phyloP scores from a whole-genome alignment of 352 stramenopile species.

The Phytophthora pseudosyringae region DNA sequence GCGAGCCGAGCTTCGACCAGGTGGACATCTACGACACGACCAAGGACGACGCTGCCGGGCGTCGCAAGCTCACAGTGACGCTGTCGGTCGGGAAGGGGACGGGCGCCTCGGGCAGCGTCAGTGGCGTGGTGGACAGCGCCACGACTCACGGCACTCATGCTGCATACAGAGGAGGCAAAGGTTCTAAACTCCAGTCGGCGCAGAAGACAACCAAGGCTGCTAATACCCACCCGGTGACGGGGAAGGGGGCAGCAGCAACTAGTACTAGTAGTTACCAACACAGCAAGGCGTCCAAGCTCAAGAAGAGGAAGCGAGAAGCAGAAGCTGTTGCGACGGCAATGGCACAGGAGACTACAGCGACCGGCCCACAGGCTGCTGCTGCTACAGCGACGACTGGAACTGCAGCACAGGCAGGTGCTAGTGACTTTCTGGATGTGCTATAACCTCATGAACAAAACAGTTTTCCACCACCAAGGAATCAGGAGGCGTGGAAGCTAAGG shows the following conservation, averaged over 20 bases:
- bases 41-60: conserved; percentile 39
- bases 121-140: conserved; percentile 19
- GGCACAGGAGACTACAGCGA: conserved; percentile 20
- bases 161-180: conserved; percentile 28
- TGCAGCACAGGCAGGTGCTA: conserved; percentile 21
- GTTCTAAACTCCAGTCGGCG: conserved; percentile 34
- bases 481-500: too few relatives aligned
- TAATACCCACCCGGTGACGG: conserved; percentile 4
- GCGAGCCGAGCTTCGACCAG: conserved; percentile 61
- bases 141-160: conserved; percentile 7
- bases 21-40: conserved; percentile 51
- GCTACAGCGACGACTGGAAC: conserved; percentile 1
- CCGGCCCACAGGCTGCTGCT: conserved; percentile 14
- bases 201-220: conserved; percentile 34
- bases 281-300: conserved; percentile 52
- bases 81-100: conserved; percentile 43
- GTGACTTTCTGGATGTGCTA: conserved; percentile 70
- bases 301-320: conserved; percentile 61
- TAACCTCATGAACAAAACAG: conserved; percentile 30
- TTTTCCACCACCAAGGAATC: not conserved
- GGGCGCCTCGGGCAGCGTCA: conserved; percentile 4
- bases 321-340: conserved; percentile 12
- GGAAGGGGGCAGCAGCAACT: conserved; percentile 28
- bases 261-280: conserved; percentile 41
- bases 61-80: conserved; percentile 57